phyloP scores from a whole-genome alignment of 2,329 filamentous ascomycete species.

The Penicillium sp. region DNA sequence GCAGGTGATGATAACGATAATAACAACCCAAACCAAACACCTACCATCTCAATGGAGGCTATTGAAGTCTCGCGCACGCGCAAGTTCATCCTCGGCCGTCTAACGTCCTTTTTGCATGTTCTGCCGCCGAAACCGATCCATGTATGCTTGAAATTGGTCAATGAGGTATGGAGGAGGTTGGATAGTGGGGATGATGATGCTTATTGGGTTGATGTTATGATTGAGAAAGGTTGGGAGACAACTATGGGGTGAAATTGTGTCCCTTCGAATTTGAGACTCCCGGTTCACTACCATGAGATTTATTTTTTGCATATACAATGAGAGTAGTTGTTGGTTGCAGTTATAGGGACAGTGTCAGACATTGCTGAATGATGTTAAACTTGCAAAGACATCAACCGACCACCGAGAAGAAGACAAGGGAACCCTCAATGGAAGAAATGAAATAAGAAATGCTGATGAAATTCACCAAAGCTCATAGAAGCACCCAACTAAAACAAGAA shows the following conservation, averaged over 20 bases:
- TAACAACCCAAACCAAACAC: slow-evolving; percentile 20
- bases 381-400: not conserved
- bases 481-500: not conserved
- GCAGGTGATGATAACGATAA: slow-evolving; percentile 13
- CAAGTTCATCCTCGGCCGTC: slow-evolving; percentile 43
- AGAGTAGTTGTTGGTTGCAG: not conserved
- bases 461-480: not conserved
- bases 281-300: not conserved
- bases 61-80: slow-evolving; percentile 43
- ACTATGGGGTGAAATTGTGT: slow-evolving; percentile 37
- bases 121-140: slow-evolving; percentile 47
- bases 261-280: not conserved
- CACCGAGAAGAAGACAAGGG: not conserved
- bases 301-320: not conserved
- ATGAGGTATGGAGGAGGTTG: slow-evolving; percentile 46
- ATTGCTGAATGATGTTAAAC: not conserved
- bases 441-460: not conserved
- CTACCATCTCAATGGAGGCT: slow-evolving; percentile 30
- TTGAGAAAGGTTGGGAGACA: slow-evolving; percentile 50
- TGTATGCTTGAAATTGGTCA: slow-evolving; percentile 44
- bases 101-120: slow-evolving; percentile 40
- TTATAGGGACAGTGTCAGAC: not conserved
- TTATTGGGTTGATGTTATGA: slow-evolving; percentile 52
- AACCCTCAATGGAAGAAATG: not conserved
- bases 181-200: slow-evolving; percentile 40